phyloP scores from a whole-genome alignment of 305 asterid genomes.

The Striga hermonthica region DNA sequence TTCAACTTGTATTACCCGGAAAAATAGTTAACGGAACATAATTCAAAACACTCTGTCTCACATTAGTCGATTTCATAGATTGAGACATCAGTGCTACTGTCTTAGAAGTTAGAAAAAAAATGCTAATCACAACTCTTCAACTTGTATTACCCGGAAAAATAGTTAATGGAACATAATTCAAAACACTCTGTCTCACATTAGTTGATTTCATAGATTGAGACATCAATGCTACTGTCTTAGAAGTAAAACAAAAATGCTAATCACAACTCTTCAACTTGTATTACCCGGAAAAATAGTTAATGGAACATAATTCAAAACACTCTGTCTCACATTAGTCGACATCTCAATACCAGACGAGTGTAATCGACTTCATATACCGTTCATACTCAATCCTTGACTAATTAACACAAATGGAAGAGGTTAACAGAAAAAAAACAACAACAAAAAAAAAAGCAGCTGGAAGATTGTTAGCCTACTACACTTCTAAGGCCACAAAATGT shows the following conservation, averaged over 20 bases:
- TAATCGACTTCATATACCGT: neutral
- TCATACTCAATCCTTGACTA: conserved; percentile 3
- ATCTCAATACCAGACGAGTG: neutral
- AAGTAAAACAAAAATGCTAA: conserved; percentile 1
- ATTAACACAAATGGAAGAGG: neutral
- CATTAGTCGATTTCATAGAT: neutral
- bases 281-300: neutral
- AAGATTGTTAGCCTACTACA: neutral
- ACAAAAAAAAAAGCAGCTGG: conserved; percentile 1
- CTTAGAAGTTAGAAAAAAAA: neutral
- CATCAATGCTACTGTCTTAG: neutral
- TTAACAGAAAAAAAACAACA: neutral
- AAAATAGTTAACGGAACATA: neutral
- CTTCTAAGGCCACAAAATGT: neutral
- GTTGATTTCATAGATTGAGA: neutral
- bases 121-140: conserved; percentile 13
- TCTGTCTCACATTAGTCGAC: neutral
- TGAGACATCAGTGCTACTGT: neutral
- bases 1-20: neutral
- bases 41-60: conserved; percentile 15
- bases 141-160: neutral
- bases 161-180: conserved; percentile 6
- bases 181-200: conserved; percentile 4
- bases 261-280: conserved; percentile 8
- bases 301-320: conserved; percentile 4